These are phyloP conservation scores for Globisporangium heterothallicum DNA, from an alignment of 352 stramenopile species.

Conservation along the genomic window DNA sequence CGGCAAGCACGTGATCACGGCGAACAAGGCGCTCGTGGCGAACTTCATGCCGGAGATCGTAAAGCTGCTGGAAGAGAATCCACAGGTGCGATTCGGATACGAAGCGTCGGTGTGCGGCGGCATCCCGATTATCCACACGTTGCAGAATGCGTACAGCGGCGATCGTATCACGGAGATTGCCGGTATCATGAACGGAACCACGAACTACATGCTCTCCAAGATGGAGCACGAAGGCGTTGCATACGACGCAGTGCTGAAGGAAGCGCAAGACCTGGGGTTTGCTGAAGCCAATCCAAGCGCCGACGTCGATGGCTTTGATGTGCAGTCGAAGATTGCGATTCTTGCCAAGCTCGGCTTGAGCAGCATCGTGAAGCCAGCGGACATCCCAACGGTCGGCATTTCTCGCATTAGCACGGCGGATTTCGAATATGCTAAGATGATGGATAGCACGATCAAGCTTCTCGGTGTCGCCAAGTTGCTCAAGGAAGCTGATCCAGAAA, in stretches of 20 bases:
- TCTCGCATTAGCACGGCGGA: slow-evolving; percentile 88
- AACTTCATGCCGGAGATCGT: slow-evolving; percentile 92
- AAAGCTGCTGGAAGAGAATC: slow-evolving; percentile 70
- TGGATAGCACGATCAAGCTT: slow-evolving; percentile 96
- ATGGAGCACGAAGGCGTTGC: slow-evolving; percentile 92
- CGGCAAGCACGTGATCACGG: slow-evolving; percentile 95
- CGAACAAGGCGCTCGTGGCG: slow-evolving; percentile 96
- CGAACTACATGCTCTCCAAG: slow-evolving; percentile 98
- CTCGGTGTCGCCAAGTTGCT: slow-evolving; percentile 83
- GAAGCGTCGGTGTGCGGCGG: slow-evolving; percentile 95
- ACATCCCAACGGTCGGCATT: slow-evolving; percentile 93
- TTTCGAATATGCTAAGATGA: slow-evolving; percentile 95
- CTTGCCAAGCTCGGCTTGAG: slow-evolving; percentile 94
- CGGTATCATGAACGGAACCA: slow-evolving; percentile 97
- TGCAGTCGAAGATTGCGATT: slow-evolving; percentile 95
- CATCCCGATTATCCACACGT: slow-evolving; percentile 95
- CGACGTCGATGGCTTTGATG: slow-evolving; percentile 95
- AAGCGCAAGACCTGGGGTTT: slow-evolving; percentile 91
- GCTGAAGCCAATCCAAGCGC: slow-evolving; percentile 94
- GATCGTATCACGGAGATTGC: slow-evolving; percentile 92
- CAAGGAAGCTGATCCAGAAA: slow-evolving; percentile 68
- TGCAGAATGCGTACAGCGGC: slow-evolving; percentile 90
- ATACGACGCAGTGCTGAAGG: slow-evolving; percentile 91
- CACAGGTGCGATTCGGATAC: slow-evolving; percentile 88
- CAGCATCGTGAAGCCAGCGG: slow-evolving; percentile 72